Conservation (phyloP, 1,284 basidiomycete species). For the Malassezia sp. region DNA sequence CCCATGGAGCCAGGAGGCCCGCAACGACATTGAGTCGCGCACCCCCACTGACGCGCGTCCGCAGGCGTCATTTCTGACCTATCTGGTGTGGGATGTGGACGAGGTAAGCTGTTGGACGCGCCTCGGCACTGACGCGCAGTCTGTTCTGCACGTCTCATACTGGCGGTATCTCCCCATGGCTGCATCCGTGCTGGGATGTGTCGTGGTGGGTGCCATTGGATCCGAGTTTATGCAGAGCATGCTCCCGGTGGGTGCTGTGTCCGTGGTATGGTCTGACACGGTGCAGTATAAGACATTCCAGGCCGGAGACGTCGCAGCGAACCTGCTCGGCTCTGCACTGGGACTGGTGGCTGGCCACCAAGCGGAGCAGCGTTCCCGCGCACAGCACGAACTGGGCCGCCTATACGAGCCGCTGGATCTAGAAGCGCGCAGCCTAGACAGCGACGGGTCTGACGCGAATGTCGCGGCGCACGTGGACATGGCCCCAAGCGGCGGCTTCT, state of each 20-base stretch:
- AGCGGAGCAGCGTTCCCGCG: constrained; percentile 24
- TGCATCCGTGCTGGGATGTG: constrained; percentile 53
- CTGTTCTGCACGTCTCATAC: constrained; percentile 56
- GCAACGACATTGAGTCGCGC: no score
- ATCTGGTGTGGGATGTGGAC: constrained; percentile 74
- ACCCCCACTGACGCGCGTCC: background rate
- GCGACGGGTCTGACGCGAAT: no score
- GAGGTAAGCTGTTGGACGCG: constrained; percentile 58
- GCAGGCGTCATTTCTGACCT: constrained; percentile 64
- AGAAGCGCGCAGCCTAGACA: constrained; percentile 15
- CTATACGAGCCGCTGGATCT: constrained; percentile 34
- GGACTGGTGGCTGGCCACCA: constrained; percentile 54
- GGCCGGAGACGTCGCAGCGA: constrained; percentile 65
- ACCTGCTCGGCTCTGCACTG: constrained; percentile 63
- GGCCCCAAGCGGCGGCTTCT: no score
- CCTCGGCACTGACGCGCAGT: constrained; percentile 6
- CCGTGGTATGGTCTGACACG: background rate
- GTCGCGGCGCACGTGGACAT: no score
- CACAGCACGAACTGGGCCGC: constrained; percentile 23
- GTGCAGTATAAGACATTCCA: constrained; percentile 64
- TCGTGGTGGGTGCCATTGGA: constrained; percentile 58
- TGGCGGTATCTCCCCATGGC: constrained; percentile 68
- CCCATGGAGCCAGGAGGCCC: no score
- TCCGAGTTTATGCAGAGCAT: constrained; percentile 73
- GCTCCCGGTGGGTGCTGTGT: constrained; percentile 53